These are phyloP conservation scores for Mycena polygramma DNA, from an alignment of 768 basidiomycete genomes.

Conservation along the genomic window DNA sequence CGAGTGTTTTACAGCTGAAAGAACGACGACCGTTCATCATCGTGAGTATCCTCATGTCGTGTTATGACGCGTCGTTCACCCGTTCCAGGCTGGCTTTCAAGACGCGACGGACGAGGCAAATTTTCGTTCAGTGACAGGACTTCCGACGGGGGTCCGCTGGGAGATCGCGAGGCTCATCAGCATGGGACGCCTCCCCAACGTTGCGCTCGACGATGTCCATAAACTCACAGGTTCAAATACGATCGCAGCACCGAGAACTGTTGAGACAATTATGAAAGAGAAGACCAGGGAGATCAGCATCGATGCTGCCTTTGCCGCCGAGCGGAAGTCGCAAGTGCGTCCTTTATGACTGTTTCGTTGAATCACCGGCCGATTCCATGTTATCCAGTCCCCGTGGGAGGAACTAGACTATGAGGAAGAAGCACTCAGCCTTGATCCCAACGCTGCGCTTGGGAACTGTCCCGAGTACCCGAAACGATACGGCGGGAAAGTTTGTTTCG, in stretches of 20 bases:
- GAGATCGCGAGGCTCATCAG: constrained; percentile 64
- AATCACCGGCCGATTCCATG: neutral
- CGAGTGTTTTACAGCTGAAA: neutral
- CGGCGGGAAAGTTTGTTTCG: constrained; percentile 70
- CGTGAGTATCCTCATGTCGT: neutral
- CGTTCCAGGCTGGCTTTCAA: constrained; percentile 23
- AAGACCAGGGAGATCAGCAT: neutral
- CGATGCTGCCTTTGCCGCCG: constrained; percentile 20
- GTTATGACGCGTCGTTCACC: neutral
- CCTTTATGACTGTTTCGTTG: neutral
- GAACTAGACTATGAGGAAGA: constrained; percentile 71
- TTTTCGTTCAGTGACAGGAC: neutral
- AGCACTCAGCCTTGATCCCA: constrained; percentile 48
- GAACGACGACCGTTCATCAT: constrained; percentile 16
- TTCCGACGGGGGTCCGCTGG: constrained; percentile 64
- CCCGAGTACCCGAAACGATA: constrained; percentile 47
- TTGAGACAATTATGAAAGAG: constrained; percentile 31
- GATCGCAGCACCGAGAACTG: constrained; percentile 46
- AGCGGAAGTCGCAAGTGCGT: constrained; percentile 40
- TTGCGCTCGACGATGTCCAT: constrained; percentile 48
- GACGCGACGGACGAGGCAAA: constrained; percentile 4
- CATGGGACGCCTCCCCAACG: constrained; percentile 42
- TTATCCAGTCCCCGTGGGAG: constrained; percentile 69
- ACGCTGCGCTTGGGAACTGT: constrained; percentile 59
- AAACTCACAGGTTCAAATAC: constrained; percentile 49